Evolutionary conservation across 768 basidiomycete species (phyloP).

Genomic region (Panus rudis): DNA sequence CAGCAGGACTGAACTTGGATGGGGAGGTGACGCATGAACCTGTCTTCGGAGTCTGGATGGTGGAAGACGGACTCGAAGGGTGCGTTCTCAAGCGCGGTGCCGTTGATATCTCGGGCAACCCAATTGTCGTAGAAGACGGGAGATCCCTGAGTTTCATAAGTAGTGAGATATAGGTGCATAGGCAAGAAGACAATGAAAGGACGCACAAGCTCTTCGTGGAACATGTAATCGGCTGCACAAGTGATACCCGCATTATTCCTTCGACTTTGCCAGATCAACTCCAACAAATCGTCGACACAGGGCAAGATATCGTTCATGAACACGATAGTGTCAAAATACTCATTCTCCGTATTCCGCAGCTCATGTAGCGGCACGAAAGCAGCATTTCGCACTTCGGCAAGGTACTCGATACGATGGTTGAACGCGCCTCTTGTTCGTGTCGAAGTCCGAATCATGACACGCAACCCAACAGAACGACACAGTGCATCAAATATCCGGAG

Average conservation of each 20-base stretch:
- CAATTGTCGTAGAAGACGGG: conserved; percentile 99
- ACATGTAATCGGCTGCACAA: conserved; percentile 99
- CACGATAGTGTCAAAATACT: conserved; percentile 92
- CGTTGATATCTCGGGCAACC: conserved; percentile 98
- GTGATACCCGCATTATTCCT: conserved; percentile 96
- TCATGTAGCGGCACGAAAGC: conserved; percentile 96
- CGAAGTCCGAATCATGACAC: conserved; percentile 88
- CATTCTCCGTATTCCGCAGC: conserved; percentile 82
- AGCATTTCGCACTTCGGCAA: conserved; percentile 99
- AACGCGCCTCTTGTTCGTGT: conserved; percentile 92
- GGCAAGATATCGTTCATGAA: conserved; percentile 99
- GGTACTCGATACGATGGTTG: conserved; percentile 99
- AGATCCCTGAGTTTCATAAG: conserved; percentile 37
- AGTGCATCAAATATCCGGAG: conserved; percentile 93
- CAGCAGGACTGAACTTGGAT: conserved; percentile 97
- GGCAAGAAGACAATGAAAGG: background rate
- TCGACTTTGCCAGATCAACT: conserved; percentile 94
- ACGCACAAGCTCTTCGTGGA: conserved; percentile 86
- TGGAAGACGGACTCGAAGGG: conserved; percentile 95
- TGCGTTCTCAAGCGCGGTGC: conserved; percentile 95
- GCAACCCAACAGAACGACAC: conserved; percentile 81
- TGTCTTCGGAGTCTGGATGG: conserved; percentile 61
- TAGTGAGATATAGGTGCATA: background rate
- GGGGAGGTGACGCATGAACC: conserved; percentile 90
- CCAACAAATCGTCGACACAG: conserved; percentile 94